Conservation (phyloP, 768 basidiomycete genomes). For the Mycena rosella region DNA sequence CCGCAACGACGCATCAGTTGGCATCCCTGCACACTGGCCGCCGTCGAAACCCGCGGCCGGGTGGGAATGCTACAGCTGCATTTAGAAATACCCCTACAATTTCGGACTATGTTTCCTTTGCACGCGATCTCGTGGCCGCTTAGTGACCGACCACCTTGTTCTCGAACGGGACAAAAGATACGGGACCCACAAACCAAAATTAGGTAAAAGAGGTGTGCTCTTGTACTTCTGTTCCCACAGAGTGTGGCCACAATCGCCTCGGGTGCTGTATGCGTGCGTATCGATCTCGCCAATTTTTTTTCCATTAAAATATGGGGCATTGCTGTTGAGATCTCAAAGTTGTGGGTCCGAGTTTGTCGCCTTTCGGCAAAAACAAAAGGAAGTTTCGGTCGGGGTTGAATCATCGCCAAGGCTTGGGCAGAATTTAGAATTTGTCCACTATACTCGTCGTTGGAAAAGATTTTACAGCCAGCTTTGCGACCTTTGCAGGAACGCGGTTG, state of each 20-base stretch:
- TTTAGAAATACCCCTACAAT: background rate
- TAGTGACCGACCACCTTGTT: slow-evolving; percentile 8
- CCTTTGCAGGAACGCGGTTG: too few relatives aligned
- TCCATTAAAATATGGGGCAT: slow-evolving; percentile 3
- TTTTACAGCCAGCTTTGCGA: too few relatives aligned
- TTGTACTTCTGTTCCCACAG: slow-evolving; percentile 21
- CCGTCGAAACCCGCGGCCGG: slow-evolving; percentile 14
- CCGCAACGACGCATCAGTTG: slow-evolving; percentile 8
- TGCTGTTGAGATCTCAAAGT: slow-evolving; percentile 3
- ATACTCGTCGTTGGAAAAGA: too few relatives aligned
- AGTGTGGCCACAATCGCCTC: slow-evolving; percentile 20
- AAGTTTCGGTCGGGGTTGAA: background rate
- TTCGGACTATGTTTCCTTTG: background rate
- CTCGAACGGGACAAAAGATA: slow-evolving; percentile 13
- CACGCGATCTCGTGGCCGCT: background rate
- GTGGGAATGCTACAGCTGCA: slow-evolving; percentile 7
- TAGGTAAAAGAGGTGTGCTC: slow-evolving; percentile 10
- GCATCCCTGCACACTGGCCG: background rate
- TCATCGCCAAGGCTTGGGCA: background rate
- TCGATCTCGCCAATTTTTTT: background rate
- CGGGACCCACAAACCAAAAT: slow-evolving; percentile 10
- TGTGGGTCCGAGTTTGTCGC: slow-evolving; percentile 29
- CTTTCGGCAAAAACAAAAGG: background rate
- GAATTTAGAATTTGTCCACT: too few relatives aligned
- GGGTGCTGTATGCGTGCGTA: background rate